Conservation (phyloP, 2,329 filamentous ascomycete species). For the Penicillium sp. region DNA sequence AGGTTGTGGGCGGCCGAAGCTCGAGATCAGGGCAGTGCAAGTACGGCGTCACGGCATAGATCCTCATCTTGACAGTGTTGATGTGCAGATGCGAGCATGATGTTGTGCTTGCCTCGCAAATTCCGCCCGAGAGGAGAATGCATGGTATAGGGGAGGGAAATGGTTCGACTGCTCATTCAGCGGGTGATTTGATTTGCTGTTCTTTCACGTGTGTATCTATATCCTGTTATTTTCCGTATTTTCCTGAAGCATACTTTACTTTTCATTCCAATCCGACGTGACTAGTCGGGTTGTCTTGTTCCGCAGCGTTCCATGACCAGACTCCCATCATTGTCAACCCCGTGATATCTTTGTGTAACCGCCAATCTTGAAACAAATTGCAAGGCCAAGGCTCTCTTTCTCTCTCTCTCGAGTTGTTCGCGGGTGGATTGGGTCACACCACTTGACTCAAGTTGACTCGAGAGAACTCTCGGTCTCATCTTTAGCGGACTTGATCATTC, state of each 20-base stretch:
- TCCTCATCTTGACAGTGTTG: too few relatives aligned
- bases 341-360: constrained; percentile 12
- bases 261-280: background rate
- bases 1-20: too few relatives aligned
- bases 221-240: background rate
- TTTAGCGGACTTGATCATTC: too few relatives aligned
- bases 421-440: too few relatives aligned
- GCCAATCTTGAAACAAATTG: background rate
- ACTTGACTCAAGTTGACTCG: too few relatives aligned
- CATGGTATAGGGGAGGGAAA: too few relatives aligned
- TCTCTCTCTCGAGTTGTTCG: background rate
- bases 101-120: too few relatives aligned
- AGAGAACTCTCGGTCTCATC: background rate
- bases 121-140: too few relatives aligned
- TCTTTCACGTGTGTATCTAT: background rate
- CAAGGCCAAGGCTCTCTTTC: background rate
- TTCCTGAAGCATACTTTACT: background rate
- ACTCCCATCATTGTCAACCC: background rate
- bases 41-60: too few relatives aligned
- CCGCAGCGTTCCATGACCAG: background rate
- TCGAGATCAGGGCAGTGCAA: too few relatives aligned
- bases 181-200: background rate
- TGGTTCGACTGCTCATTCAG: too few relatives aligned
- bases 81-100: too few relatives aligned
- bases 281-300: background rate